phyloP scores from a whole-genome alignment of 345 rosid genomes.

The Orychophragmus violaceus region DNA sequence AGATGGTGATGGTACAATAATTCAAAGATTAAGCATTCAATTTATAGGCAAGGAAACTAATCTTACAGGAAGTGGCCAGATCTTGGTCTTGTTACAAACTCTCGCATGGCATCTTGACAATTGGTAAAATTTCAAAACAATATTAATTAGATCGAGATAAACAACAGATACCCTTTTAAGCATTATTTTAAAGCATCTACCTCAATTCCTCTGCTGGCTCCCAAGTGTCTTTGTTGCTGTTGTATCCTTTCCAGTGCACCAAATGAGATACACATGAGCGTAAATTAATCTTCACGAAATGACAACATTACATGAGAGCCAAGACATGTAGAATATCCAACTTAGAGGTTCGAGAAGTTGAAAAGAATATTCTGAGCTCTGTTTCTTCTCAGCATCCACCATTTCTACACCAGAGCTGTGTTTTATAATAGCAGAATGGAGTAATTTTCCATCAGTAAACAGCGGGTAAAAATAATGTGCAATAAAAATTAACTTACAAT shows the following conservation, averaged over 20 bases:
- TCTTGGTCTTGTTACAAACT: conserved; percentile 66
- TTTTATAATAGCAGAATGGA: too few relatives aligned
- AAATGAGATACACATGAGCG: conserved; percentile 37
- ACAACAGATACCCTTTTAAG: not conserved
- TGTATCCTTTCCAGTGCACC: conserved; percentile 92
- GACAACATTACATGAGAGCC: conserved; percentile 26
- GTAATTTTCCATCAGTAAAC: too few relatives aligned
- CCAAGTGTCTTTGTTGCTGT: conserved; percentile 73
- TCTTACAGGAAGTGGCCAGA: conserved; percentile 90
- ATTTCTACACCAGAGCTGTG: too few relatives aligned
- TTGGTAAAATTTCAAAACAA: conserved; percentile 42
- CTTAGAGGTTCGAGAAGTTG: conserved; percentile 10
- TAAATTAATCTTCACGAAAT: conserved; percentile 33
- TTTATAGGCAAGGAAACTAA: not conserved
- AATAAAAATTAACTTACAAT: too few relatives aligned
- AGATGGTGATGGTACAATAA: not conserved
- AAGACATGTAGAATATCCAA: conserved; percentile 13
- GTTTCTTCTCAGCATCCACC: too few relatives aligned
- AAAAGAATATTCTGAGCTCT: conserved; percentile 15
- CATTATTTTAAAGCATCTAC: conserved; percentile 32
- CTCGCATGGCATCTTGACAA: conserved; percentile 53
- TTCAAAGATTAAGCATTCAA: conserved; percentile 12
- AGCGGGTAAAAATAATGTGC: too few relatives aligned
- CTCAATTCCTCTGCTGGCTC: conserved; percentile 74
- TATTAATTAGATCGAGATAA: conserved; percentile 19